A percentile compares a stretch with the other conserved stretches of the same genome.
Conservation (phyloP, 1,139 yeast genomes). For the Protomyces arabidopsidicola region DNA sequence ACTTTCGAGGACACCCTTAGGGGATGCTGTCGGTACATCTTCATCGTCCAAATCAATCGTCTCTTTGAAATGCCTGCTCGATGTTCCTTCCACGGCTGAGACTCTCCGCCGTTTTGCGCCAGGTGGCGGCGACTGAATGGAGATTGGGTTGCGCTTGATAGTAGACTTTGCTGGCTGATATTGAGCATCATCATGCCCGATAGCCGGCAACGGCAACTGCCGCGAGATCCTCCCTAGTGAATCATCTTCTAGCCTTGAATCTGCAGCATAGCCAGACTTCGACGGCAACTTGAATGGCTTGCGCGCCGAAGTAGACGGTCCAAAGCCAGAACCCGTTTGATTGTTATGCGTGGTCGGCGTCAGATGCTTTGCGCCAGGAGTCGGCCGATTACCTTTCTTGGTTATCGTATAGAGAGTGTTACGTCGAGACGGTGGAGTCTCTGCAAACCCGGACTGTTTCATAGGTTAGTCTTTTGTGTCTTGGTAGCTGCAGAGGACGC, state of each 20-base stretch:
- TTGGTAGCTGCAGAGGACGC: not conserved
- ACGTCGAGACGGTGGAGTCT: no score
- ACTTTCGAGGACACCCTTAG: no score
- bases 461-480: conserved; percentile 3
- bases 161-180: not conserved
- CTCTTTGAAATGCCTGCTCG: no score
- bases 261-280: not conserved
- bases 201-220: not conserved
- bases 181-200: not conserved
- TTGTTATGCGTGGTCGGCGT: conserved; percentile 10
- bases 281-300: not conserved
- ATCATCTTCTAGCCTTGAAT: not conserved
- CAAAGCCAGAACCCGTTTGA: not conserved
- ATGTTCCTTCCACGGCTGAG: not conserved
- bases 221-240: not conserved
- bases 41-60: no score
- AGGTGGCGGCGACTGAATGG: not conserved
- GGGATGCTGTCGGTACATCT: no score
- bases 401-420: no score
- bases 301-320: not conserved
- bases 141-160: not conserved
- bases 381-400: no score
- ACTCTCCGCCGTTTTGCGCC: not conserved
- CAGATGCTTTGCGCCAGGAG: not conserved
- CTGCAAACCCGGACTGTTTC: no score